Base-by-base conservation (phyloP, 1,284 basidiomycete genomes). In the Apiotrichum veenhuisii region DNA sequence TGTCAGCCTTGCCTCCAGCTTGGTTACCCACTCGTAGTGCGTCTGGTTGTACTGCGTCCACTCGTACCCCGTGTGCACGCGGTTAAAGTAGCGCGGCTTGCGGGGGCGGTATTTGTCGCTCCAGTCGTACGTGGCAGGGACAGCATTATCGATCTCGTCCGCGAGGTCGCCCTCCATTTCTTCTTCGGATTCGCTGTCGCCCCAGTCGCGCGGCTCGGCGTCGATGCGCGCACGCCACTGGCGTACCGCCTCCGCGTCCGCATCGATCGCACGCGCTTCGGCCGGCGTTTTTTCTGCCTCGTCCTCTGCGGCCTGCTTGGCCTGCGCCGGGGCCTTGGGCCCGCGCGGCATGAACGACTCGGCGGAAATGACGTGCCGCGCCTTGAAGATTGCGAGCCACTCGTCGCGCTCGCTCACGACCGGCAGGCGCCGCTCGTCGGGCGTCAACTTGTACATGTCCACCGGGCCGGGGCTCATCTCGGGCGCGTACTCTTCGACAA, bases 1-100 rank as follows among this genome's bases (percentile, higher is more conserved):
- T 26, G 54, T 50, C 34, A 54, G 52, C 18, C 30, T 36, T 15
- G 14, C 26, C 15, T 34, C 18, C 18, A 52, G 3, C 30, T 3
- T 20, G 22, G 2, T 2, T 22, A 84, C 86, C 63, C 80, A 93
- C 91, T 98, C 94, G 74, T 98, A 98, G 77, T 97, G 93, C 5
- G 93, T 96, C 75, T 97, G 93, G 73, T 97, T 97, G 78, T 97
- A 97, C 80, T 96, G 95, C 81, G 96, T 98, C 96, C 96, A 99
- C 75, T 98, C 96, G 74, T 95, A 99, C n/a, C 96, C 96, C n/a
- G 96, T 98, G 71, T 98, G 93, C 34, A 98, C 95, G 58, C 95
- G 88, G 76, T 99, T 99, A 80, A 98, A 98, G 81, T 97, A 98
- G 63, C 95, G 83, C 38, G 96, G 96, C 75, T 98, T 99, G 46